These are phyloP conservation scores for Eucalyptus albens DNA, from an alignment of 345 rosid species.

Conservation along the genomic window DNA sequence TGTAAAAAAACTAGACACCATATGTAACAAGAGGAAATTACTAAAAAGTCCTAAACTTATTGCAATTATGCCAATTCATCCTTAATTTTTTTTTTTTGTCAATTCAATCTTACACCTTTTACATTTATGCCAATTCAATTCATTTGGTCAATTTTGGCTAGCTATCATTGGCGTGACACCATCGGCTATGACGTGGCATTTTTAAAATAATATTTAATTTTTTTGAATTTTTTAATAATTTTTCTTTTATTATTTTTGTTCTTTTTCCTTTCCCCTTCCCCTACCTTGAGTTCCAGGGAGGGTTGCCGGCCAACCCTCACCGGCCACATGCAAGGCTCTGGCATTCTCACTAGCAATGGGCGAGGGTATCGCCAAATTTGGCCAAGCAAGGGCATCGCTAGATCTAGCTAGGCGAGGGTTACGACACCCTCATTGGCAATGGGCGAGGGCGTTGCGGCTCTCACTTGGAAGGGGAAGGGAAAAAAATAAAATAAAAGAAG, in stretches of 20 bases:
- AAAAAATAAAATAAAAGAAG: accelerated
- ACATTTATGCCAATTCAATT: accelerated
- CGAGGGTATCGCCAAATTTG: too few species aligned
- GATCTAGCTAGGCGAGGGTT: too few species aligned
- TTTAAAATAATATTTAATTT: too few species aligned
- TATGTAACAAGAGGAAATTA: not conserved
- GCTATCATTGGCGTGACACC: accelerated
- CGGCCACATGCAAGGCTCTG: accelerated
- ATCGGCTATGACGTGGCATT: accelerated
- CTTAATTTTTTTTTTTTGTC: accelerated
- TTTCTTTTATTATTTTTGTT: too few species aligned
- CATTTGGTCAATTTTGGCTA: too few species aligned
- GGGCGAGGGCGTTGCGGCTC: accelerated
- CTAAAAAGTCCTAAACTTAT: accelerated
- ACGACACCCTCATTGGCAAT: too few species aligned
- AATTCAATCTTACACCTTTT: too few species aligned
- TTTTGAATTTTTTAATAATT: too few species aligned
- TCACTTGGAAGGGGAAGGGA: accelerated
- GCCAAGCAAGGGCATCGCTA: too few species aligned
- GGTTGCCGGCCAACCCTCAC: too few species aligned
- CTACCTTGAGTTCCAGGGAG: accelerated
- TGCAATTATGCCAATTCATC: accelerated
- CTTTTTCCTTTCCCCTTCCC: too few species aligned
- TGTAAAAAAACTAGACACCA: not conserved
- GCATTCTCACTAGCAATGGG: too few species aligned